Percentiles rank a stretch among this genome's conserved stretches.
Conservation (phyloP, 1,284 basidiomycete genomes). For the Rhodotorula mucilaginosa region DNA sequence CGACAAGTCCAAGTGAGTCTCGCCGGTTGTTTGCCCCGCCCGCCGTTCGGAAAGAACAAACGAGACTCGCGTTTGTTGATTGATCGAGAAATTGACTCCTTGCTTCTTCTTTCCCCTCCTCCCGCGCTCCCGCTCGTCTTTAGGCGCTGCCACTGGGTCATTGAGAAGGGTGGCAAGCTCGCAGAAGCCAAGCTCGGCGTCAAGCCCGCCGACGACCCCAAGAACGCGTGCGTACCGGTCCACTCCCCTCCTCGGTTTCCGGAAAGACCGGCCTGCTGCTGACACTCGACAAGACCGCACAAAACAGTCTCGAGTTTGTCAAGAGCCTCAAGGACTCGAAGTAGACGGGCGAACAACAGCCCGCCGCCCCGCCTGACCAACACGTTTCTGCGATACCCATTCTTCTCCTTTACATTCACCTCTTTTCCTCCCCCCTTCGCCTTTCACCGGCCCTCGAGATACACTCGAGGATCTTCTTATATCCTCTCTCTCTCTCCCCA, state of each 20-base stretch:
- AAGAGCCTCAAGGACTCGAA: conserved; percentile 3
- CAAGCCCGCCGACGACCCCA: conserved; percentile 64
- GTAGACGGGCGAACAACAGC: neutral
- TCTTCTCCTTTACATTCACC: neutral
- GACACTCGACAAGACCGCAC: neutral
- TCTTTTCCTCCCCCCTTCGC: neutral
- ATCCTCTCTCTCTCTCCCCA: neutral
- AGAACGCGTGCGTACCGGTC: conserved; percentile 44
- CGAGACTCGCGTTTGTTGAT: neutral
- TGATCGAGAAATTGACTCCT: neutral
- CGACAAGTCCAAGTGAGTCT: conserved; percentile 57
- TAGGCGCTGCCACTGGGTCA: conserved; percentile 78
- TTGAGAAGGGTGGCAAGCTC: conserved; percentile 80
- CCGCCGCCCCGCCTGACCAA: neutral
- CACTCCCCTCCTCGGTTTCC: too few species aligned
- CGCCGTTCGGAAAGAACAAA: neutral
- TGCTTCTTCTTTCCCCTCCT: neutral
- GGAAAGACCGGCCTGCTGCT: neutral
- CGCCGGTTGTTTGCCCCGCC: neutral
- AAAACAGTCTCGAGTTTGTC: conserved; percentile 22
- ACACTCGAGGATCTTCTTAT: neutral
- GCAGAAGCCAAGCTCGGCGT: conserved; percentile 77
- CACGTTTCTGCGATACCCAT: neutral
- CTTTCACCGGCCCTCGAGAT: neutral
- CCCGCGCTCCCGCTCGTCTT: too few species aligned